These are phyloP conservation scores for Glycyrrhiza uralensis DNA, from an alignment of 306 rosid genomes.

Conservation along the genomic window DNA sequence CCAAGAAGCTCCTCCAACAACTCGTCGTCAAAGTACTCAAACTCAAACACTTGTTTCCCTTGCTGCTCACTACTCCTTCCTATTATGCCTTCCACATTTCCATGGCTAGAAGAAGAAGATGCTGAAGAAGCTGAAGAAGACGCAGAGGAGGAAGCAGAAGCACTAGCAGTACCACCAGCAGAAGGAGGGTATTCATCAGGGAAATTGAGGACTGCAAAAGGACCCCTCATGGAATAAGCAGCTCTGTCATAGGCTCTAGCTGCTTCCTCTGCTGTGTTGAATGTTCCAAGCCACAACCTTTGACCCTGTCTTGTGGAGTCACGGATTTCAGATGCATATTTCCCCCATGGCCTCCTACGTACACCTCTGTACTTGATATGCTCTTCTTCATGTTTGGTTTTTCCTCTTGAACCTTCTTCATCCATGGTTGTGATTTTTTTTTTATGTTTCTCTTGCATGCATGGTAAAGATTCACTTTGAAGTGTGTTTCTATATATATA, in stretches of 20 bases:
- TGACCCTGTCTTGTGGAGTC: conserved; percentile 59
- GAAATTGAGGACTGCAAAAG: conserved; percentile 67
- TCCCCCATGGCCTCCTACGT: conserved; percentile 78
- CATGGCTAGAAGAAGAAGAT: background rate
- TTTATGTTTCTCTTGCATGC: background rate
- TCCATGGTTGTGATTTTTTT: background rate
- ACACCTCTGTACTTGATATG: conserved; percentile 59
- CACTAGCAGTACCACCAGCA: background rate
- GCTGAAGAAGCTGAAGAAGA: conserved; percentile 14
- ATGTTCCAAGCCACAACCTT: conserved; percentile 77
- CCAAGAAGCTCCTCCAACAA: conserved; percentile 75
- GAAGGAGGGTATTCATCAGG: conserved; percentile 52
- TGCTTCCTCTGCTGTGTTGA: conserved; percentile 78
- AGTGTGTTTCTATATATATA: too few relatives aligned
- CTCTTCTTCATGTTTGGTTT: conserved; percentile 21
- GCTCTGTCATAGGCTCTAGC: conserved; percentile 85
- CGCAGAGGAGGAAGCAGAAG: background rate
- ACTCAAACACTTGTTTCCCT: conserved; percentile 50
- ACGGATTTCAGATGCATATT: conserved; percentile 80
- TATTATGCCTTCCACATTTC: background rate
- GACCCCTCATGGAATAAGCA: conserved; percentile 80
- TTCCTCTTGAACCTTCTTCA: conserved; percentile 13
- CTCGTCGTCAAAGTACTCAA: conserved; percentile 65
- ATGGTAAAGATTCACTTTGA: background rate
- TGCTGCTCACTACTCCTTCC: background rate